phyloP scores from a whole-genome alignment of 1,284 basidiomycete genomes.

The Pisolithus thermaeus region DNA sequence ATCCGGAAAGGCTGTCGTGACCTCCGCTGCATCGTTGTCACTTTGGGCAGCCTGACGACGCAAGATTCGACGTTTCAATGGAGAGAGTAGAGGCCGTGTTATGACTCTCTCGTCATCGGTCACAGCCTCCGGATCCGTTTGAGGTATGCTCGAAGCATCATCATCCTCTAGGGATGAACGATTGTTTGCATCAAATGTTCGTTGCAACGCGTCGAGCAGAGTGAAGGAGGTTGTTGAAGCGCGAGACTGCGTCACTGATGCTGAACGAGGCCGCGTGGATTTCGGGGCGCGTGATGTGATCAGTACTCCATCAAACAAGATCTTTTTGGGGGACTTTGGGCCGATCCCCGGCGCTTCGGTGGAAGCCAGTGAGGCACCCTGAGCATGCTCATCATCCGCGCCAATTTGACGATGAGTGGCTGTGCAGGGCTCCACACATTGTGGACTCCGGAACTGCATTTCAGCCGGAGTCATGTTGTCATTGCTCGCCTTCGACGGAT shows the following conservation, averaged over 20 bases:
- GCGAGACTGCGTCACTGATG: not conserved
- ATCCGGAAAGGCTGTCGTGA: not conserved
- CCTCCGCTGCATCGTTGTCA: not conserved
- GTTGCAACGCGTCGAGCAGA: constrained; percentile 22
- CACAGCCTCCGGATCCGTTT: constrained; percentile 15
- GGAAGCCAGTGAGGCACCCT: too few species aligned
- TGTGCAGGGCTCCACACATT: too few species aligned
- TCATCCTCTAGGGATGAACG: constrained; percentile 1
- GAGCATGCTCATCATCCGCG: too few species aligned
- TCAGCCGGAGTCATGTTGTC: too few species aligned
- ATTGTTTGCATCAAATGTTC: constrained; percentile 24
- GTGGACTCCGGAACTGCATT: too few species aligned
- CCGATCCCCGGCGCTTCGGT: not conserved
- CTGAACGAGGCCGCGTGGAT: not conserved
- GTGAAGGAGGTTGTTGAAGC: constrained; percentile 2
- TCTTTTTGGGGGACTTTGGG: constrained; percentile 9
- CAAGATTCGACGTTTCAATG: not conserved
- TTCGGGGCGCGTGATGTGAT: constrained; percentile 13
- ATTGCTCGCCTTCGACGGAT: too few species aligned
- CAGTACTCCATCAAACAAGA: constrained; percentile 18
- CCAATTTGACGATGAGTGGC: too few species aligned
- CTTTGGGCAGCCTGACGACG: not conserved
- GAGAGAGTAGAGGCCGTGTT: not conserved
- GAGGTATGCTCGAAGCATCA: constrained; percentile 6
- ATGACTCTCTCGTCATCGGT: constrained; percentile 10